Conservation (phyloP, 2,329 filamentous ascomycete genomes). For the Orbilia blumenaviensis region DNA sequence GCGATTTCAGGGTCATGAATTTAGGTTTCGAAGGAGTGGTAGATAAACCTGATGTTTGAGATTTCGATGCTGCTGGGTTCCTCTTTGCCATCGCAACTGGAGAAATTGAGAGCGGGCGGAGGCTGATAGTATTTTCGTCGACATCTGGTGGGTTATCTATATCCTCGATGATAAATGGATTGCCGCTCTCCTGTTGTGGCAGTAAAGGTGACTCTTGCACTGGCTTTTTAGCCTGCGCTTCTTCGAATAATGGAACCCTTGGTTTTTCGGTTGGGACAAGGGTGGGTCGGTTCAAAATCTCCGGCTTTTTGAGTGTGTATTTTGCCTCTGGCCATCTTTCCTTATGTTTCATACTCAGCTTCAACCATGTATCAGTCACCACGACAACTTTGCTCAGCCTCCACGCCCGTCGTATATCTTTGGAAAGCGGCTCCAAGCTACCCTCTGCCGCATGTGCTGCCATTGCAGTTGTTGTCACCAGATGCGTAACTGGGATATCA, state of each 20-base stretch:
- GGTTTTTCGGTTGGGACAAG: not conserved
- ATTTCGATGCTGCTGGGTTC: not conserved
- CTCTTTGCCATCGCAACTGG: not conserved
- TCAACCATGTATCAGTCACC: slow-evolving; percentile 33
- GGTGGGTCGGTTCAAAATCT: not conserved
- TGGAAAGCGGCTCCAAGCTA: slow-evolving; percentile 9
- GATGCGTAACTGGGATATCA: slow-evolving; percentile 49
- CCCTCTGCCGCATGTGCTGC: not conserved
- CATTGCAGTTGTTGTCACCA: slow-evolving; percentile 14
- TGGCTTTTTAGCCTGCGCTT: not conserved
- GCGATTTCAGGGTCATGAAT: slow-evolving; percentile 43
- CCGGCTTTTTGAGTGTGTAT: slow-evolving; percentile 18
- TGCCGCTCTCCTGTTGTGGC: slow-evolving; percentile 17
- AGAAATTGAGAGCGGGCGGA: slow-evolving; percentile 37
- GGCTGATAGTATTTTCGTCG: slow-evolving; percentile 15
- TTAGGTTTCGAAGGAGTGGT: slow-evolving; percentile 43
- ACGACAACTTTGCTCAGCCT: slow-evolving; percentile 15
- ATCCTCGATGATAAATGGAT: slow-evolving; percentile 48
- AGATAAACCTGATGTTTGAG: slow-evolving; percentile 10
- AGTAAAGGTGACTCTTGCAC: slow-evolving; percentile 10
- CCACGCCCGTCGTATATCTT: slow-evolving; percentile 35
- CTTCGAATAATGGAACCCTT: slow-evolving; percentile 3
- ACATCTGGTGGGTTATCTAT: slow-evolving; percentile 34
- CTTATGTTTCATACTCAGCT: slow-evolving; percentile 46
- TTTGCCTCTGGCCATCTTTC: slow-evolving; percentile 31